Evolutionary conservation across 257 asterid genomes (phyloP), one percentile per base, ranked within the genome.

Genomic region (Eucommia ulmoides): DNA sequence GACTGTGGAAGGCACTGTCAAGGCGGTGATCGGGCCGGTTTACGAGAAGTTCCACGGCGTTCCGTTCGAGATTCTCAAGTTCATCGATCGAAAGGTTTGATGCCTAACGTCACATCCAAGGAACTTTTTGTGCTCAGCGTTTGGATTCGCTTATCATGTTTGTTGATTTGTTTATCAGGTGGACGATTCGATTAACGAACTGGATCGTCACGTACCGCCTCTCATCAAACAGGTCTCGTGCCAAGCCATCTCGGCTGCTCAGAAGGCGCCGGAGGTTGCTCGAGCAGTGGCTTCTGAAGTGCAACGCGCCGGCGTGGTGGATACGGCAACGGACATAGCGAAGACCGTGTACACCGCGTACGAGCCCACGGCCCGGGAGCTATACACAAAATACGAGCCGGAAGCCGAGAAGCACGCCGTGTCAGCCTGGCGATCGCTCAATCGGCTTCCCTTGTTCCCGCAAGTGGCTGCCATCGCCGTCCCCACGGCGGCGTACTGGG

Each of bases 401-500:
- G 19, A 70, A 12, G 87, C 80, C 1, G 83, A 72, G 78, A 76
- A 76, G 15, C 66, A 70, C 4, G 79, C 87, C 0, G 80, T 80
- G n/a, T 33, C 69, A 46, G 71, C 76, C 24, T 83, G 96, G 96
- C 73, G 57, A n/a, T 23, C 70, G 16, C 70, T 87, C 4, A 78
- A 83, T 45, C 64, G 59, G 61, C 78, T 75, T 24, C 93, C 96
- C 0, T 46, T 80, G 59, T 80, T 87, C 52, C 74, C 82, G 0
- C 86, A 72, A 52, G 72, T 74, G 64, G 94, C 89, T 41, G 83
- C 74, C 23, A 65, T 80, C 6, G 50, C 78, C 65, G 77, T 80
- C 53, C 96, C 96, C 0, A 80, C 93, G 26, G 94, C 75, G 1
- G 81, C 84, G 0, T 68, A 83, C 54, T 83, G 86, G 93, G 81